phyloP scores from a whole-genome alignment of 1,284 basidiomycete species.

The Inonotus obliquus region DNA sequence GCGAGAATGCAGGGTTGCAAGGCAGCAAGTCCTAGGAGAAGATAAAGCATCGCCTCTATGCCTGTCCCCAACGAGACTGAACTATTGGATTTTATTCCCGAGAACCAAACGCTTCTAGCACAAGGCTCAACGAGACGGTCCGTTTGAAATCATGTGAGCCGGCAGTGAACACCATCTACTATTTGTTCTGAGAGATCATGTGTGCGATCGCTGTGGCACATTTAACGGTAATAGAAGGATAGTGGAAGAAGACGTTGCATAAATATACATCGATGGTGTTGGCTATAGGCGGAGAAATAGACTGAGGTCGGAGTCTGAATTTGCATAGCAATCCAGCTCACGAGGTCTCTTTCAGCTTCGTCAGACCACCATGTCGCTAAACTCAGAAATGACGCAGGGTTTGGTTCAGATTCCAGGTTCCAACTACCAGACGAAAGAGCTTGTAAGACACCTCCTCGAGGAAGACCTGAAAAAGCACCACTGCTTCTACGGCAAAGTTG shows the following conservation, averaged over 20 bases:
- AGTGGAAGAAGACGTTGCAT: background rate
- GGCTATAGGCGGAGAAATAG: background rate
- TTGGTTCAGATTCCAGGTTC: constrained; percentile 10
- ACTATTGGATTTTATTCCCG: background rate
- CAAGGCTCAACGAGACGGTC: background rate
- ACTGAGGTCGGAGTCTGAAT: background rate
- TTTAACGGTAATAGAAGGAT: background rate
- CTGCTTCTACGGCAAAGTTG: constrained; percentile 45
- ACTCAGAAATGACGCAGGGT: background rate
- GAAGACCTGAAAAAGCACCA: constrained; percentile 55
- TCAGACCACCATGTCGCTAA: constrained; percentile 2
- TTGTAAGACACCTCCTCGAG: constrained; percentile 44
- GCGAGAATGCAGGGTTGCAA: background rate
- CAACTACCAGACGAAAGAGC: constrained; percentile 33
- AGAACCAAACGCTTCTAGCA: background rate
- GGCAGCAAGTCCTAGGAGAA: background rate
- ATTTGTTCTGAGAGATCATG: background rate
- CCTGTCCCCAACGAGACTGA: no score
- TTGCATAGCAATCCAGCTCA: background rate
- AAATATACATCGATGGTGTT: no score
- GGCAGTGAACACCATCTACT: background rate
- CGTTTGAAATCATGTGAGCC: background rate
- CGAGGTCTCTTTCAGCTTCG: background rate
- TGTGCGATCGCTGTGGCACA: background rate
- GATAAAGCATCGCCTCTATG: background rate